Conservation (phyloP, 768 basidiomycete genomes). For the Panaeolus papilionaceus region DNA sequence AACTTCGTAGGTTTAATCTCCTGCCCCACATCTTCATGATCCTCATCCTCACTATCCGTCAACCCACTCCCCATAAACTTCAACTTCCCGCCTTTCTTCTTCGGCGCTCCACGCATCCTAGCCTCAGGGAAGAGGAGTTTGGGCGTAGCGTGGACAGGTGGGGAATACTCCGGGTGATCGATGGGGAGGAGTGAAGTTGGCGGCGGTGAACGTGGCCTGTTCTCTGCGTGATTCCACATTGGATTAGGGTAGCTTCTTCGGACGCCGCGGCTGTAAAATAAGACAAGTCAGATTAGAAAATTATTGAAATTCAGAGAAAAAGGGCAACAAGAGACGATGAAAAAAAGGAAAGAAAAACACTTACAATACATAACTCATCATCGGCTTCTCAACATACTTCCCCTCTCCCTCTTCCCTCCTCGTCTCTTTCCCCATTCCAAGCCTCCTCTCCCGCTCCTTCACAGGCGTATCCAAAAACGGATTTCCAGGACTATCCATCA, state of each 20-base stretch:
- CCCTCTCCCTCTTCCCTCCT: constrained; percentile 36
- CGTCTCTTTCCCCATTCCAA: constrained; percentile 26
- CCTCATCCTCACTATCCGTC: neutral
- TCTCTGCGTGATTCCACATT: constrained; percentile 51
- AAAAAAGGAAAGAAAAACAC: constrained; percentile 34
- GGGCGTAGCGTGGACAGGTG: constrained; percentile 58
- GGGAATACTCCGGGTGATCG: constrained; percentile 71
- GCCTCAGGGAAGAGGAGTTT: constrained; percentile 53
- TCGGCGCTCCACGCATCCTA: neutral
- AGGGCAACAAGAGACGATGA: neutral
- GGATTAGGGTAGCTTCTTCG: constrained; percentile 70
- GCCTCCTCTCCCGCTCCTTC: constrained; percentile 38
- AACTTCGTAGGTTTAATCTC: constrained; percentile 9
- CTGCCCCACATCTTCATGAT: neutral
- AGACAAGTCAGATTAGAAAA: neutral
- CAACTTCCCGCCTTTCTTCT: neutral
- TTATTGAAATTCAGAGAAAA: neutral
- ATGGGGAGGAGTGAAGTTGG: constrained; percentile 61
- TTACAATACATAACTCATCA: constrained; percentile 76
- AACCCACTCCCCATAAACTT: neutral
- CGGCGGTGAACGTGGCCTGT: constrained; percentile 48
- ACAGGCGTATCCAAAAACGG: constrained; percentile 65
- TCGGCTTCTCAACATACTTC: constrained; percentile 54
- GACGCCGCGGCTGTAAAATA: constrained; percentile 63
- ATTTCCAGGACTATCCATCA: constrained; percentile 72